Evolutionary conservation across 176 grass and related monocot genomes (phyloP).

Genomic region (Raddia guianensis): DNA sequence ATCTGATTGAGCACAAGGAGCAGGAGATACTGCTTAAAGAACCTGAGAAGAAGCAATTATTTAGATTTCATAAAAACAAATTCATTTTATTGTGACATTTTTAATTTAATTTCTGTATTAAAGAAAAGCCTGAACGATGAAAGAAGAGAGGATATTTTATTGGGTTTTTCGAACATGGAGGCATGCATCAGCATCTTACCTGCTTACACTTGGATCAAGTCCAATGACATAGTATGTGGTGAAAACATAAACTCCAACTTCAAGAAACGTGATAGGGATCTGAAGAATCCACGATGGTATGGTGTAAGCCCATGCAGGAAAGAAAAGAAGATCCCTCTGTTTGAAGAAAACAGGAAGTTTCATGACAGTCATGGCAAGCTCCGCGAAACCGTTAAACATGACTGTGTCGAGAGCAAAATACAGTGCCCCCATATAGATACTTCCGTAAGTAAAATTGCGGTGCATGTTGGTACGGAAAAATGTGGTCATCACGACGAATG

Average conservation of each 20-base stretch:
- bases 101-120: conserved; percentile 6
- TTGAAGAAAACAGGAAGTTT: conserved; percentile 89
- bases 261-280: conserved; percentile 86
- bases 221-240: conserved; percentile 84
- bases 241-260: conserved; percentile 76
- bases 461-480: conserved; percentile 87
- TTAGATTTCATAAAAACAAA: conserved; percentile 25
- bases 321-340: conserved; percentile 87
- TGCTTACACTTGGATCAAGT: conserved; percentile 67
- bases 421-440: conserved; percentile 72
- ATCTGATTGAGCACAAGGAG: conserved; percentile 74
- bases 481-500: conserved; percentile 72
- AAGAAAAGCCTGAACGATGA: conserved; percentile 2
- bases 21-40: conserved; percentile 84
- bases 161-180: not conserved
- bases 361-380: conserved; percentile 76
- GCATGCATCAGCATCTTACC: conserved; percentile 48
- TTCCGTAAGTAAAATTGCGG: conserved; percentile 36
- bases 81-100: conserved; percentile 20
- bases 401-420: conserved; percentile 71
- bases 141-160: conserved; percentile 8
- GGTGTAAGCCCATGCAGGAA: conserved; percentile 82
- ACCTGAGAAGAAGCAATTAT: conserved; percentile 50
- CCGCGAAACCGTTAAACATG: conserved; percentile 87
- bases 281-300: conserved; percentile 85